phyloP scores from a whole-genome alignment of 2,329 filamentous ascomycete genomes.

The Venturia oleaginea region DNA sequence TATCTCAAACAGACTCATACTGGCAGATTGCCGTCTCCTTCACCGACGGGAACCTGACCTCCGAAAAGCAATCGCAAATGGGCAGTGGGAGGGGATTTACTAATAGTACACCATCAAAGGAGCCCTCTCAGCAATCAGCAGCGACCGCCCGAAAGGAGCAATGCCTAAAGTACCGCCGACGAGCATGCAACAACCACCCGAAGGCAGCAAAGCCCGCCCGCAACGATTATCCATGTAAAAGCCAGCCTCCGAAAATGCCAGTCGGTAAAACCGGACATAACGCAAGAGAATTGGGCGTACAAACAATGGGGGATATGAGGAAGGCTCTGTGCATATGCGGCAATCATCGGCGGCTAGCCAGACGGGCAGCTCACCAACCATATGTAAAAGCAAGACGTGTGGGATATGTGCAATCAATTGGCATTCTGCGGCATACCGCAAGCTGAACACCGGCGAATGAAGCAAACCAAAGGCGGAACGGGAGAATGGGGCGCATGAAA shows the following conservation, averaged over 20 bases:
- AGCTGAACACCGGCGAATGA: not conserved
- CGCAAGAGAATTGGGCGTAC: not conserved
- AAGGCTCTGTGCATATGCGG: not conserved
- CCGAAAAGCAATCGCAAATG: not conserved
- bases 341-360: not conserved
- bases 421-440: conserved; percentile 1
- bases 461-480: not conserved
- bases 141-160: not conserved
- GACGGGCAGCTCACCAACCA: not conserved
- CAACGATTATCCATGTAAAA: not conserved
- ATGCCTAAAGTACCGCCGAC: not conserved
- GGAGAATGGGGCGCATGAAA: not conserved
- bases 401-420: not conserved
- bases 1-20: conserved; percentile 3
- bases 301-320: not conserved
- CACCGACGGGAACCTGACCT: not conserved
- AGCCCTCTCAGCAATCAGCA: not conserved
- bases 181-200: not conserved
- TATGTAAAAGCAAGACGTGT: not conserved
- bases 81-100: not conserved
- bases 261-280: not conserved
- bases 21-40: not conserved
- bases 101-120: not conserved
- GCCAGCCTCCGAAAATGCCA: not conserved
- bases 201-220: not conserved